Evolutionary conservation across 805 yeast genomes (phyloP), one percentile per base, ranked within the genome.

Genomic region (Sporopachydermia quercuum): DNA sequence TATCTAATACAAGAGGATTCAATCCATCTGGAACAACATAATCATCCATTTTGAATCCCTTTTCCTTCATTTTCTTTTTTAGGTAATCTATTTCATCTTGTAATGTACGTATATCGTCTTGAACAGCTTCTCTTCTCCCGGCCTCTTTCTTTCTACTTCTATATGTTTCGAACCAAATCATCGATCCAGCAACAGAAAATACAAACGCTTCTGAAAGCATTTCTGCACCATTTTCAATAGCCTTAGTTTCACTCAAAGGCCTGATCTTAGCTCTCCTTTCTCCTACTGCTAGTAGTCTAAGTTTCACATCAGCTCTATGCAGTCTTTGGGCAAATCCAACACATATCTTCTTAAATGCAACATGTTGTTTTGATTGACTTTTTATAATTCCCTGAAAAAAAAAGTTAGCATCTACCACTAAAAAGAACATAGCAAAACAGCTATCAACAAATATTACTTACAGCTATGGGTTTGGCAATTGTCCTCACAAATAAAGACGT

Each of bases 201-300:
- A 84, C 74, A 50, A 84, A 78, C 19, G 76, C 54, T 54, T 84
- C 94, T 36, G 89, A 78, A 8, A 84, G 58, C 52, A 83, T 74
- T 42, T 69, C 78, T 36, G 94, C 91, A 1, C 94, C 94, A 43
- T 68, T 74, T 43, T 84, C 91, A 35, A 85, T 70, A 30, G 95
- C 94, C 50, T 74, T 77, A 8, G 75, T 72, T 47, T 83, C 94
- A 53, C 82, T 83, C 53, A 84, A 66, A 0, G 94, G 94, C 37
- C 93, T 68, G 5, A 83, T 70, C 48, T 69, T 71, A 37, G 70
- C 52, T 19, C 66, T 61, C 41, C 60, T 60, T 41, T 68, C 71
- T 15, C 81, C 80, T 44, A 74, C 53, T 35, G 82, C 62, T 33
- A 70, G 63, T 69, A 72, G 66, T 39, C 87, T 68, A 42, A 84